Percentiles rank a stretch among this genome's conserved stretches.
phyloP scores from a whole-genome alignment of 1,284 basidiomycete genomes.

The Microbotryum intermedium region DNA sequence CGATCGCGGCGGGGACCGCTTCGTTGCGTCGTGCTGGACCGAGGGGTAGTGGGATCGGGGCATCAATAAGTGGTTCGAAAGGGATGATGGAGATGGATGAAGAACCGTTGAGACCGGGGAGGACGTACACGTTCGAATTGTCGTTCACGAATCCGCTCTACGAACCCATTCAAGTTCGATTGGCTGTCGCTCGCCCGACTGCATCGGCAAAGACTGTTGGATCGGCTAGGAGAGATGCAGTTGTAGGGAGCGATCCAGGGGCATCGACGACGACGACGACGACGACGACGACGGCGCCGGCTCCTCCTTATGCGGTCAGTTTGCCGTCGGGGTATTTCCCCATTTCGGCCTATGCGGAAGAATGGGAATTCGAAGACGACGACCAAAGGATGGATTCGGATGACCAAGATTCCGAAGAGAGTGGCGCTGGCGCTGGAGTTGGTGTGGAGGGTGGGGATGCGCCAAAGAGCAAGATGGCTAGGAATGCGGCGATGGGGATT shows the following conservation, averaged over 20 bases:
- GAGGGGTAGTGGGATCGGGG: not conserved
- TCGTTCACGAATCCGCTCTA: constrained; percentile 87
- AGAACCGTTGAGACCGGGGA: constrained; percentile 55
- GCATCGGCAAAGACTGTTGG: constrained; percentile 42
- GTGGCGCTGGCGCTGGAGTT: constrained; percentile 54
- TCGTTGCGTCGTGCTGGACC: not conserved
- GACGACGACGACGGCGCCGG: constrained; percentile 2
- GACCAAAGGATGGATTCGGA: constrained; percentile 49
- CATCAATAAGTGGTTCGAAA: too few relatives aligned
- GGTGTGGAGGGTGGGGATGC: constrained; percentile 32
- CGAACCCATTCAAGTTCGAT: constrained; percentile 78
- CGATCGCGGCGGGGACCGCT: constrained; percentile 26
- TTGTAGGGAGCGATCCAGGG: not conserved
- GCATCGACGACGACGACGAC: not conserved
- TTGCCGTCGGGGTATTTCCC: constrained; percentile 66
- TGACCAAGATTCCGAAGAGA: constrained; percentile 48
- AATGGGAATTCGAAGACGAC: constrained; percentile 78
- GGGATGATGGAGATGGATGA: constrained; percentile 32
- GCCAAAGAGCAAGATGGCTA: constrained; percentile 28
- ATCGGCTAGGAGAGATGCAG: not conserved
- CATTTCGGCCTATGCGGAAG: constrained; percentile 79
- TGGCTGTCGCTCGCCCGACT: constrained; percentile 52
- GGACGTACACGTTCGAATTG: constrained; percentile 76
- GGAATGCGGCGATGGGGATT: constrained; percentile 55
- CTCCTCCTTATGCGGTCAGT: constrained; percentile 60